Evolutionary conservation across 2,329 filamentous ascomycete genomes (phyloP).

Genomic region (Chrysoporthe deuterocubensis): DNA sequence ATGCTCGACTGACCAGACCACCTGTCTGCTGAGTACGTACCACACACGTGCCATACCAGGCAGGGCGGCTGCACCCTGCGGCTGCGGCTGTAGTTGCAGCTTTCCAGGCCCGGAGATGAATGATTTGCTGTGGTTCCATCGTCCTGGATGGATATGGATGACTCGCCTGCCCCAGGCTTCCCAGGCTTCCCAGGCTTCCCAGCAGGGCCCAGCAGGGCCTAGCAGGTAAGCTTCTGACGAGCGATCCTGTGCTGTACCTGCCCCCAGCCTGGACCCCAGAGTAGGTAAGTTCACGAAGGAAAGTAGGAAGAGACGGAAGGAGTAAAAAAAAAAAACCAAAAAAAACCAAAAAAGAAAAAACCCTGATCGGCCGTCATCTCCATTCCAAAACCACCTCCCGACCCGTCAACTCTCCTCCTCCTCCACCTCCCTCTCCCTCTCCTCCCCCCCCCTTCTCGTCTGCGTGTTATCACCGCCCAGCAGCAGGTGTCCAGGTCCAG

Average conservation of each 20-base stretch:
- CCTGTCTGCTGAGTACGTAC: neutral
- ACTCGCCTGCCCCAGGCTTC: conserved; percentile 1
- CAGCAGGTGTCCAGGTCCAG: conserved; percentile 8
- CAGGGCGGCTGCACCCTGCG: too few species aligned
- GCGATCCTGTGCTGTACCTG: too few species aligned
- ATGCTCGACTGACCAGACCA: neutral
- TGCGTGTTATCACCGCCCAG: conserved; percentile 9
- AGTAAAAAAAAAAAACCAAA: too few species aligned
- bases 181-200: neutral
- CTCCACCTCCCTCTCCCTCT: conserved; percentile 9
- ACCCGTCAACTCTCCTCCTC: conserved; percentile 7
- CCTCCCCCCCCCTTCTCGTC: conserved; percentile 14
- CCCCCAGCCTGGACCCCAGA: too few species aligned
- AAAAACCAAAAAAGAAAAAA: neutral
- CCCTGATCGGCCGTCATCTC: conserved; percentile 24
- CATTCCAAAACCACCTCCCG: conserved; percentile 4
- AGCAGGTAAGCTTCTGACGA: too few species aligned
- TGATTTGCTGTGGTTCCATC: conserved; percentile 10
- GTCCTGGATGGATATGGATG: neutral
- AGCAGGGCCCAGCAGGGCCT: too few species aligned
- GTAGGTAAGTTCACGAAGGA: too few species aligned
- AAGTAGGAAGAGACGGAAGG: too few species aligned
- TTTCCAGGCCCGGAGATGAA: conserved; percentile 5
- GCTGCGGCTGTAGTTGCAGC: neutral
- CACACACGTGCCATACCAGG: too few species aligned